A percentile compares a stretch with the other conserved stretches of the same genome.
These are phyloP conservation scores for Pythium periplocum DNA, from an alignment of 352 stramenopile genomes.

Conservation along the genomic window DNA sequence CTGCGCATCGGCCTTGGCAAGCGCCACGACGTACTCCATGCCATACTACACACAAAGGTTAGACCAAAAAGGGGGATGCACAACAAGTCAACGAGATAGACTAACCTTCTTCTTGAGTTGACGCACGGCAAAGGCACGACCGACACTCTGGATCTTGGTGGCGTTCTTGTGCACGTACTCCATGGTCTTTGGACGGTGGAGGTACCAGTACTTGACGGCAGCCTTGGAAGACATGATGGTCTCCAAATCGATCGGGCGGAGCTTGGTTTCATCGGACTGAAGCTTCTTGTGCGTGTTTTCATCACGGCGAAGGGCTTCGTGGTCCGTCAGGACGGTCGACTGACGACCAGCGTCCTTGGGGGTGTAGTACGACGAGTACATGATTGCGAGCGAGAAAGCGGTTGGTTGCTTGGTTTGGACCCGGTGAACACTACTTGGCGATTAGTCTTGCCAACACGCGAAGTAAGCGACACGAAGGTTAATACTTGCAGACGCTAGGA, in stretches of 20 bases:
- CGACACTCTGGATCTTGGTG: constrained; percentile 80
- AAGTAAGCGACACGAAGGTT: no score
- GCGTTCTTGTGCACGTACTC: constrained; percentile 87
- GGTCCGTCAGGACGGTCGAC: constrained; percentile 71
- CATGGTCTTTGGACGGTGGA: constrained; percentile 87
- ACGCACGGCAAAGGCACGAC: constrained; percentile 71
- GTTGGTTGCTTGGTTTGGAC: background rate
- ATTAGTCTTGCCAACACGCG: no score
- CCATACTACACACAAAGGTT: constrained; percentile 30
- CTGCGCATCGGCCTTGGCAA: constrained; percentile 59
- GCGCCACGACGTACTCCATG: constrained; percentile 74
- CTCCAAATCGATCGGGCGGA: constrained; percentile 78
- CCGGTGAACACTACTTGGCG: background rate
- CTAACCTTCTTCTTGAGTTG: constrained; percentile 51
- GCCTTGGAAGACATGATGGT: constrained; percentile 86
- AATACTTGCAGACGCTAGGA: no score
- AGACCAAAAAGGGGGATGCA: constrained; percentile 3
- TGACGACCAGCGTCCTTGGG: constrained; percentile 56
- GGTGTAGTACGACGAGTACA: constrained; percentile 88
- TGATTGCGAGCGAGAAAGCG: constrained; percentile 9
- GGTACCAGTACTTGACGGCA: constrained; percentile 87
- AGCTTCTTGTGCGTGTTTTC: constrained; percentile 66
- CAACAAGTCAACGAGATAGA: constrained; percentile 1
- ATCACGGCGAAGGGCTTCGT: constrained; percentile 80
- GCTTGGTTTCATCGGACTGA: constrained; percentile 75